Conservation (phyloP, 306 rosid species). For the Acacia confusa region DNA sequence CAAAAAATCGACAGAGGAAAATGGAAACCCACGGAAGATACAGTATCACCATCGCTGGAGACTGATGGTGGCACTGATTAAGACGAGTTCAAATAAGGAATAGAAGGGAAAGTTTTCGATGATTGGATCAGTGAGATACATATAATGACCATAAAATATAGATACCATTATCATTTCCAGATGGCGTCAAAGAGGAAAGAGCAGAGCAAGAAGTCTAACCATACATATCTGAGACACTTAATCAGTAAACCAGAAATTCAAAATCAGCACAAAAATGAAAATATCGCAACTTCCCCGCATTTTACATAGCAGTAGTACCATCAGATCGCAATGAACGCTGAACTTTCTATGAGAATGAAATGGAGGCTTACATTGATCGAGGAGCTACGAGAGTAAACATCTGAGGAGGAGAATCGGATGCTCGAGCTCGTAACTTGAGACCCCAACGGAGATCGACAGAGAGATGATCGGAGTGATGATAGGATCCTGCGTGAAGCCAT, state of each 20-base stretch:
- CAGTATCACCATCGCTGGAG: background rate
- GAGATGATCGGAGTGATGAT: constrained; percentile 49
- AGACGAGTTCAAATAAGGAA: background rate
- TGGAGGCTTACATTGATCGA: constrained; percentile 37
- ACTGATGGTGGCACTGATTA: background rate
- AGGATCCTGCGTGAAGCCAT: constrained; percentile 59
- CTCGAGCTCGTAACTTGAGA: constrained; percentile 23
- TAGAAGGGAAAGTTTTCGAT: background rate
- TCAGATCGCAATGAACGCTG: background rate
- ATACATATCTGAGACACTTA: background rate
- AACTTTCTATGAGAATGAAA: constrained; percentile 10
- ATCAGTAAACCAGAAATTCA: background rate
- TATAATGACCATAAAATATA: background rate
- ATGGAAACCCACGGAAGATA: background rate
- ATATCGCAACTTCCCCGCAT: background rate
- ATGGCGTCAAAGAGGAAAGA: background rate
- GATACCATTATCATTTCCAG: background rate
- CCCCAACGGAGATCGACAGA: constrained; percentile 36
- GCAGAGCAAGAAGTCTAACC: background rate
- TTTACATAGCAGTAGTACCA: background rate
- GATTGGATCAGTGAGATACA: background rate
- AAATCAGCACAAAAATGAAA: background rate
- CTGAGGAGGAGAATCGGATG: constrained; percentile 15
- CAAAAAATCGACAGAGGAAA: background rate
- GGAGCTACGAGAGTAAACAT: constrained; percentile 29